These are phyloP conservation scores for Colletotrichum spaethianum DNA, from an alignment of 2,329 filamentous ascomycete species.

Conservation along the genomic window DNA sequence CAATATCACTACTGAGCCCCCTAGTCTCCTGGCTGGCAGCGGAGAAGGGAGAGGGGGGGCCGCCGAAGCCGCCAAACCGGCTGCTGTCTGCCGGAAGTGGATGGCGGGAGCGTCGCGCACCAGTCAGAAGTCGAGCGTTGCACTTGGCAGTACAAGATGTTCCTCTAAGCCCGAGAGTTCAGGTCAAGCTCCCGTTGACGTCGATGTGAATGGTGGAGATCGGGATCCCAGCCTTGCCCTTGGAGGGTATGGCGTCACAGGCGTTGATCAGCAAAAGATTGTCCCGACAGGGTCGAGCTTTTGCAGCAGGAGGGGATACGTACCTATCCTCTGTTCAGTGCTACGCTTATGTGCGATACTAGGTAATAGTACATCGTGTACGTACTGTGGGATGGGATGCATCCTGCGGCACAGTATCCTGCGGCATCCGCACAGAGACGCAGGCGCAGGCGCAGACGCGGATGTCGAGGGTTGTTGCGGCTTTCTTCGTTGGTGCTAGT, in stretches of 20 bases:
- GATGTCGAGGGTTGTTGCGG: neutral
- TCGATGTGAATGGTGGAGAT: slow-evolving; percentile 18
- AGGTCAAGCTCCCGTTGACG: slow-evolving; percentile 23
- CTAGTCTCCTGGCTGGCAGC: neutral
- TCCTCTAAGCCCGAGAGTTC: slow-evolving; percentile 13
- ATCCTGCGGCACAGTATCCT: neutral
- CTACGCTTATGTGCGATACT: no score
- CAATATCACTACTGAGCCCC: slow-evolving; percentile 6
- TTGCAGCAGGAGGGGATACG: neutral
- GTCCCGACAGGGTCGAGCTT: neutral
- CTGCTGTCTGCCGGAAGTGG: slow-evolving; percentile 39
- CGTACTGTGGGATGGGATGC: neutral
- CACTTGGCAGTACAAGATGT: slow-evolving; percentile 15
- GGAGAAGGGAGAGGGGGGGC: neutral
- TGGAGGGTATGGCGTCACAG: slow-evolving; percentile 50
- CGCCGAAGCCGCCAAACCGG: slow-evolving; percentile 39
- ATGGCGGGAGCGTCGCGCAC: slow-evolving; percentile 20
- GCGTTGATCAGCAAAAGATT: slow-evolving; percentile 47
- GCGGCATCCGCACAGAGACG: neutral
- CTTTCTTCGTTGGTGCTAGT: neutral
- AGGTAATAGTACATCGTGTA: no score
- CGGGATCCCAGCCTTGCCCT: slow-evolving; percentile 31
- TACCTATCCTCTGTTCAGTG: no score
- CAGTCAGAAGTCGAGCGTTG: slow-evolving; percentile 27
- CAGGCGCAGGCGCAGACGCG: neutral